phyloP scores from a whole-genome alignment of 2,329 filamentous ascomycete species.

The Pseudogymnoascus sp. region DNA sequence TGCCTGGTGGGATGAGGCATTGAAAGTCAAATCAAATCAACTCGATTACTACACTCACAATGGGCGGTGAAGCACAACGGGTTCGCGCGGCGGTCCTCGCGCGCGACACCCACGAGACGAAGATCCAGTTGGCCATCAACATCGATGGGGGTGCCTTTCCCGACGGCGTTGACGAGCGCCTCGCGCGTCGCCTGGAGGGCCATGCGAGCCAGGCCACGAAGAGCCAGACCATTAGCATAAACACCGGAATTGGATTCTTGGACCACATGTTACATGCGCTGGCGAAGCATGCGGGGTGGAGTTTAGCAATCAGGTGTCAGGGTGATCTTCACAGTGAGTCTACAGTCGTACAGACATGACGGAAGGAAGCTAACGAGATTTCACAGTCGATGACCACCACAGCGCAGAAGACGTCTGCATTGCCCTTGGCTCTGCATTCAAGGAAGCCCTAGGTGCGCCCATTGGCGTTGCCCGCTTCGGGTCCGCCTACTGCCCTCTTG shows the following conservation, averaged over 20 bases:
- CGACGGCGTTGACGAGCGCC: slow-evolving; percentile 52
- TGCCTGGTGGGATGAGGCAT: slow-evolving; percentile 3
- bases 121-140: slow-evolving; percentile 87
- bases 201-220: slow-evolving; percentile 82
- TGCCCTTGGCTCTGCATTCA: slow-evolving; percentile 81
- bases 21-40: slow-evolving; percentile 5
- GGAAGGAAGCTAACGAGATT: not conserved
- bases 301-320: slow-evolving; percentile 71
- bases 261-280: slow-evolving; percentile 98
- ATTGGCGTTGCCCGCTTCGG: slow-evolving; percentile 86
- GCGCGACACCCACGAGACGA: slow-evolving; percentile 96
- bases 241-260: slow-evolving; percentile 93
- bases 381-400: slow-evolving; percentile 91
- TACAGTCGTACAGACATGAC: not conserved
- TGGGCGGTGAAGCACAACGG: slow-evolving; percentile 5
- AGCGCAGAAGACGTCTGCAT: slow-evolving; percentile 94
- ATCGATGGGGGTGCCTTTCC: slow-evolving; percentile 82
- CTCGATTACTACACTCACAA: not conserved
- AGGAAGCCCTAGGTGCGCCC: slow-evolving; percentile 67
- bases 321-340: slow-evolving; percentile 84
- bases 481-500: slow-evolving; percentile 84
- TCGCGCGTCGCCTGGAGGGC: slow-evolving; percentile 45
- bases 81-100: slow-evolving; percentile 54
- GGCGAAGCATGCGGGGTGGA: slow-evolving; percentile 94
- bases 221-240: slow-evolving; percentile 77